Evolutionary conservation across 2,329 filamentous ascomycete genomes (phyloP), one percentile per base, ranked within the genome.

Genomic region (Diaporthe humulicola): DNA sequence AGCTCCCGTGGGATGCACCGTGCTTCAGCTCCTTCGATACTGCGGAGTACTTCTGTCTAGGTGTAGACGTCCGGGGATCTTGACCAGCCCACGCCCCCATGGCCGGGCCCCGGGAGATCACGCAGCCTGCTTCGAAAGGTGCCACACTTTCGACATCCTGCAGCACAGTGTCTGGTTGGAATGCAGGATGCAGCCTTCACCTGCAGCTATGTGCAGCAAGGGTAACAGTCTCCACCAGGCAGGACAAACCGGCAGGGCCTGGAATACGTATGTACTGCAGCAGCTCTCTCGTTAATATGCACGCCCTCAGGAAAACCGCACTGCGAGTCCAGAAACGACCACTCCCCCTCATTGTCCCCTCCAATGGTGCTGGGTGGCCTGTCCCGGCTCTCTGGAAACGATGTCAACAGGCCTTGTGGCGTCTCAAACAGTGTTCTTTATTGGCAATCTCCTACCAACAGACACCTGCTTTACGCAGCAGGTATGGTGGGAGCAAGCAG

Each of bases 121-220:
- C 42, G 33, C 36, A 69, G 70, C 50, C 61, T 33, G n/a, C 38
- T 50, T 19, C 38, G 54, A 56, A 30, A 33, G 28, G 60, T 25
- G 30, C 42, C 40, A 58, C 45, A 38, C 33, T 69, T 33, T 30
- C 33, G 25, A 45, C 45, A 48, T 42, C 52, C 42, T 42, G 60
- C 73, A 75, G 58, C 73, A 73, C 73, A 73, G 73, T 75, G 73
- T 36, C 54, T 69, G 38, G 3, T 25, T 50, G 2, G 45, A 22
- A 19, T 56, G 42, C 73, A 73, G 30, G 40, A 61, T 72, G 56
- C 52, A 73, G 61, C 45, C 57, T 54, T 60, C 70, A 71, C 70
- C 60, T 73, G 54, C 67, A 66, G 42, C 42, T 61, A 75, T 57
- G 30, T 58, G 70, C 54, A 61, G 40, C 54, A n/a, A 22, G 56